Conservation (phyloP, 805 yeast genomes). For the Candida nitratophila region DNA sequence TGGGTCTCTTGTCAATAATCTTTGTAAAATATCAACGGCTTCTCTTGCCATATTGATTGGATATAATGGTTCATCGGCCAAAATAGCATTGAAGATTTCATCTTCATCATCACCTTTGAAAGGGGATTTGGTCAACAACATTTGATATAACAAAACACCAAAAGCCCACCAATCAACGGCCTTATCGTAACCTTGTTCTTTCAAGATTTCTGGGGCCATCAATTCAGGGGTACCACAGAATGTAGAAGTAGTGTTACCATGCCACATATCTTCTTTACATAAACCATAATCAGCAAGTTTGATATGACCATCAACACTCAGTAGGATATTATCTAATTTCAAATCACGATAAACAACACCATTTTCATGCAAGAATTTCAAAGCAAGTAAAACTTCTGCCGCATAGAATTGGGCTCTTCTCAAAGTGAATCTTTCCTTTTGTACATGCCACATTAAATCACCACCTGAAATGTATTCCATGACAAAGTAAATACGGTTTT, state of each 20-base stretch:
- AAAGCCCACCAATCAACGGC: conserved; percentile 99
- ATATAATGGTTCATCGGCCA: conserved; percentile 92
- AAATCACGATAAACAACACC: conserved; percentile 95
- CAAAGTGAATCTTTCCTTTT: conserved; percentile 80
- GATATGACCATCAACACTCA: conserved; percentile 88
- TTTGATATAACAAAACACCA: conserved; percentile 93
- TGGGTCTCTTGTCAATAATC: conserved; percentile 86
- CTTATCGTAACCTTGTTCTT: conserved; percentile 87
- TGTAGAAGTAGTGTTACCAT: conserved; percentile 78
- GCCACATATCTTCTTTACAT: conserved; percentile 73
- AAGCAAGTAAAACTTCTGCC: conserved; percentile 86
- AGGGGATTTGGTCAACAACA: conserved; percentile 94
- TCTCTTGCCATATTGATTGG: conserved; percentile 97
- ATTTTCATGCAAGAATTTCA: conserved; percentile 89
- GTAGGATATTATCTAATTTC: conserved; percentile 87
- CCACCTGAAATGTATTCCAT: conserved; percentile 99
- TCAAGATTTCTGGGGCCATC: conserved; percentile 97
- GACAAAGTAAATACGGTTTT: conserved; percentile 92
- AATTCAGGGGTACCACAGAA: conserved; percentile 99
- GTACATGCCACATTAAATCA: conserved; percentile 99
- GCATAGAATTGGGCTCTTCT: conserved; percentile 96
- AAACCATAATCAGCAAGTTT: conserved; percentile 96
- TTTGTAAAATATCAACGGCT: conserved; percentile 89
- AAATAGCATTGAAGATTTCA: conserved; percentile 93
- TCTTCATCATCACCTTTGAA: conserved; percentile 86